Base-by-base conservation (phyloP, 2,329 filamentous ascomycete species). In the Hymenoscyphus scutula region DNA sequence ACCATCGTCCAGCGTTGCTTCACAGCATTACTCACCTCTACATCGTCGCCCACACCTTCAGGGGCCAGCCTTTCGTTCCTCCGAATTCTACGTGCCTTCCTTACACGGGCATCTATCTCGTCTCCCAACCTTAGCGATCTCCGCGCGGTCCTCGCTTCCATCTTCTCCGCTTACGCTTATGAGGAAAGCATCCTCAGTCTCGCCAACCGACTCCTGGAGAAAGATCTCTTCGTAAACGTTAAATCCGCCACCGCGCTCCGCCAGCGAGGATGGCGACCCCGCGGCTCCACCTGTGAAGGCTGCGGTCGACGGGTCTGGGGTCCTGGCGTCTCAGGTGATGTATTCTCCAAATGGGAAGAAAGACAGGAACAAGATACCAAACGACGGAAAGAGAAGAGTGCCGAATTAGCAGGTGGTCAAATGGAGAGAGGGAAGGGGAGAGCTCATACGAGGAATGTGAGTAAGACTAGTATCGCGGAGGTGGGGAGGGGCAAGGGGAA, bases 161-260 rank as follows among this genome's bases (percentile, higher is more conserved):
- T 99, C 61, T 98, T 99, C 77, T 88, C 94, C 0, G 94, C 95
- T 0, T 99, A 99, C 74, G 89, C 92, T 0, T 97, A 98, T 74
- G 95, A 99, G 75, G 91, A 94, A 74, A 93, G 90, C 0, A 90
- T 99, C 17, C 82, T 99, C 23, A 82, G 84, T 1, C 84, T 99
- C 2, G 92, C 95, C 0, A 96, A 94, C 74, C 84, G 89, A 3
- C 86, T 99, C 61, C 81, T 99, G 0, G 93, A 96, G 66, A 89
- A 92, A 68, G 95, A 95, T 71, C 82, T 97, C 5, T 99, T 98
- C 71, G 84, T 89, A 48, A 89, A 91, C 67, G 91, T 99, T 38
- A 81, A 87, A 53, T 84, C 90, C 68, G 88, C 92, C 5, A 86
- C 90, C 7, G 81, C 84, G 60, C 82, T 95, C 5, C 83, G 95